These are phyloP conservation scores for Drosera capensis DNA, from an alignment of 148 eudicot species.

Conservation along the genomic window DNA sequence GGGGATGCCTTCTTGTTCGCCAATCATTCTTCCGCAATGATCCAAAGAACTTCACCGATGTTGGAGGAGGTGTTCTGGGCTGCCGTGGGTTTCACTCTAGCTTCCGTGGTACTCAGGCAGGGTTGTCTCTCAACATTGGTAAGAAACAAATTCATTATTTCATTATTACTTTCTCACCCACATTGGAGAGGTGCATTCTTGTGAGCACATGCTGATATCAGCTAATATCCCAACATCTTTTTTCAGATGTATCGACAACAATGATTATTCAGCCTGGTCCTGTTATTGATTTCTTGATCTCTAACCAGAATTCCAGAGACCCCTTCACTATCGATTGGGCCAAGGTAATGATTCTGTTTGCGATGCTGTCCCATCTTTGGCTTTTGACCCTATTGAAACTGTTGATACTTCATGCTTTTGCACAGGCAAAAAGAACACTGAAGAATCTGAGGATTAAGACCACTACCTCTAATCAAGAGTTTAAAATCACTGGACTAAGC, in stretches of 20 bases:
- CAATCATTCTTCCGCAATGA: constrained; percentile 88
- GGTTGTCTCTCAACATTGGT: constrained; percentile 88
- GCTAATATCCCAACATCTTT: too few relatives aligned
- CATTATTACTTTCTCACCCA: too few relatives aligned
- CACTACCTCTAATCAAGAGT: constrained; percentile 66
- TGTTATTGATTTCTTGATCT: constrained; percentile 59
- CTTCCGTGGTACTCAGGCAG: constrained; percentile 77
- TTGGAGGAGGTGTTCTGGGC: constrained; percentile 87
- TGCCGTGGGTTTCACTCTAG: constrained; percentile 94
- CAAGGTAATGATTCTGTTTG: constrained; percentile 26
- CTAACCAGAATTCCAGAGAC: constrained; percentile 70
- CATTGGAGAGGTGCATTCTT: too few relatives aligned
- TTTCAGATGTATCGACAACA: too few relatives aligned
- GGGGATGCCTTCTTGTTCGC: constrained; percentile 90
- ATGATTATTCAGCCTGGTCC: constrained; percentile 80
- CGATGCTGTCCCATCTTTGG: not conserved
- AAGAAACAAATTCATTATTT: too few relatives aligned
- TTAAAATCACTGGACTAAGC: constrained; percentile 67
- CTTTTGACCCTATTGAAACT: not conserved
- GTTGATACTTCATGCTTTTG: not conserved
- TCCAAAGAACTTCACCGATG: constrained; percentile 56
- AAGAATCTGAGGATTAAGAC: constrained; percentile 75
- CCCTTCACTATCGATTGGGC: constrained; percentile 75
- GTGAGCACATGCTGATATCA: too few relatives aligned
- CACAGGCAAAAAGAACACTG: constrained; percentile 67